Evolutionary conservation across 768 basidiomycete species (phyloP).

Genomic region (Roridomyces roridus): DNA sequence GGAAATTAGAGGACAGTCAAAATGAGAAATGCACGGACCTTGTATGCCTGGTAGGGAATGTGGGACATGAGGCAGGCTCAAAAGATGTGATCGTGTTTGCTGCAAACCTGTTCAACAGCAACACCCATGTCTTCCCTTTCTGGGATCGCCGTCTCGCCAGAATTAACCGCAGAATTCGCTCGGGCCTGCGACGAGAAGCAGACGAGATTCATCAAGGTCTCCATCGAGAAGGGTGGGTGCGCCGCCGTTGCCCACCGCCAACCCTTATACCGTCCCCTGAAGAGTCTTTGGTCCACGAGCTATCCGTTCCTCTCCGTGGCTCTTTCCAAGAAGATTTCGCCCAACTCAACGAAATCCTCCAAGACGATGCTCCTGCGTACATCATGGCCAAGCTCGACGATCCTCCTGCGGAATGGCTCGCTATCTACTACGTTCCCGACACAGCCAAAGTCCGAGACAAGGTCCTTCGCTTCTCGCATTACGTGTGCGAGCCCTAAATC

Average conservation of each 20-base stretch:
- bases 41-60: constrained; percentile 60
- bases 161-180: constrained; percentile 65
- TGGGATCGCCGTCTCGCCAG: constrained; percentile 68
- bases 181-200: constrained; percentile 54
- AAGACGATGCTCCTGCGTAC: constrained; percentile 75
- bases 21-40: constrained; percentile 36
- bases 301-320: constrained; percentile 51
- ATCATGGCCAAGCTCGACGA: constrained; percentile 70
- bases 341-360: constrained; percentile 60
- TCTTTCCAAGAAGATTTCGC: constrained; percentile 68
- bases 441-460: constrained; percentile 81
- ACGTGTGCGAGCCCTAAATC: constrained; percentile 3
- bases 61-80: constrained; percentile 19
- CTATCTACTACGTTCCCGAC: constrained; percentile 85
- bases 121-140: constrained; percentile 73
- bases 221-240: constrained; percentile 72
- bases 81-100: constrained; percentile 7
- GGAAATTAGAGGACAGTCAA: constrained; percentile 13
- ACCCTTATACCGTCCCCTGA: constrained; percentile 20
- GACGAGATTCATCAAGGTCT: constrained; percentile 78
- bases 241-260: constrained; percentile 22
- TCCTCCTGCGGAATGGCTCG: constrained; percentile 70
- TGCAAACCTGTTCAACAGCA: neutral
- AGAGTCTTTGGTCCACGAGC: constrained; percentile 76
- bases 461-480: constrained; percentile 44